Conservation (phyloP, 2,329 filamentous ascomycete genomes). For the Camptophora hylomeconis region DNA sequence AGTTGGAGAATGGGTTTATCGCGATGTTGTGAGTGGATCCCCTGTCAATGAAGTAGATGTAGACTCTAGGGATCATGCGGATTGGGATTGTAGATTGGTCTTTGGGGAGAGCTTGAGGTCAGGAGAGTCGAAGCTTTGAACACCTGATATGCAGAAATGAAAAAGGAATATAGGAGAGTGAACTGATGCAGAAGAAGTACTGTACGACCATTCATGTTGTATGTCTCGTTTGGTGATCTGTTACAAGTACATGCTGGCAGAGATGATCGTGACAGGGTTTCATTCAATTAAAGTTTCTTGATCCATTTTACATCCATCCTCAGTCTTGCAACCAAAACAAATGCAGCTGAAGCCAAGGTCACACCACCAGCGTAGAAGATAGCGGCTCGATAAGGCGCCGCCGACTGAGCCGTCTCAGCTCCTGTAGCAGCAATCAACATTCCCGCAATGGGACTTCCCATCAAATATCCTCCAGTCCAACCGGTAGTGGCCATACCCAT, state of each 20-base stretch:
- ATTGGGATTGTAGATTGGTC: constrained; percentile 22
- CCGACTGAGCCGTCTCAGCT: constrained; percentile 26
- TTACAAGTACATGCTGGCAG: no score
- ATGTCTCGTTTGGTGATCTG: no score
- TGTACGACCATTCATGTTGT: no score
- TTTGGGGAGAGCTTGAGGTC: no score
- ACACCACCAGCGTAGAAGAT: constrained; percentile 50
- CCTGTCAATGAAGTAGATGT: constrained; percentile 6
- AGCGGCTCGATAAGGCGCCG: constrained; percentile 44
- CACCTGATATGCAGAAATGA: no score
- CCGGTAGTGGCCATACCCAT: constrained; percentile 51
- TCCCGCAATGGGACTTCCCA: constrained; percentile 48
- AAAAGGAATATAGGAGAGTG: no score
- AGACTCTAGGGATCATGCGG: constrained; percentile 4
- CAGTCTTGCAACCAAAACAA: constrained; percentile 32
- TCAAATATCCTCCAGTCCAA: constrained; percentile 48
- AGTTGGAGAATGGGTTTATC: constrained; percentile 20
- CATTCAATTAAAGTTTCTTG: constrained; percentile 11
- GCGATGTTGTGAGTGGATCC: constrained; percentile 15
- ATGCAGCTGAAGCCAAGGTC: constrained; percentile 31
- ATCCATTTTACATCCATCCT: constrained; percentile 20
- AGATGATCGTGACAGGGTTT: no score
- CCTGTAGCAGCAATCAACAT: constrained; percentile 45
- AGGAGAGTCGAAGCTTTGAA: no score
- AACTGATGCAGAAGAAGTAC: no score